Conservation (phyloP, 495 filamentous ascomycete genomes). For the Penicillium soppii region DNA sequence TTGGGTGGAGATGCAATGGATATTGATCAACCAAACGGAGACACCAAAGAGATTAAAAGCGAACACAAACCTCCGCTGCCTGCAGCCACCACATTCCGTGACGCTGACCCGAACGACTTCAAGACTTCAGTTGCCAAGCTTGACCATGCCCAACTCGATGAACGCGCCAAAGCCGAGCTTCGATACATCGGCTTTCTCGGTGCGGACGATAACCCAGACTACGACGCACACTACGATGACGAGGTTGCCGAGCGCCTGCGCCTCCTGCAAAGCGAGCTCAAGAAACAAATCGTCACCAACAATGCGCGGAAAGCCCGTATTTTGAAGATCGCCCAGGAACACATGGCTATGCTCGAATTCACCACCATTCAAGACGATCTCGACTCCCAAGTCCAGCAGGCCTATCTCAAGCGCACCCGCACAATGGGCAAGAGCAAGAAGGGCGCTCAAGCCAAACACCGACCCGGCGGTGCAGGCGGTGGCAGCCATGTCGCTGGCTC, state of each 20-base stretch:
- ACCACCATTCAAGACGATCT: constrained; percentile 95
- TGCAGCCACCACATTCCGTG: constrained; percentile 73
- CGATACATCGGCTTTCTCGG: constrained; percentile 90
- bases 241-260: constrained; percentile 89
- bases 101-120: constrained; percentile 60
- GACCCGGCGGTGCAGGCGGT: constrained; percentile 61
- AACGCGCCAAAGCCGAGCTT: constrained; percentile 86
- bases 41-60: constrained; percentile 43
- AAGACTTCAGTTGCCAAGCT: constrained; percentile 61
- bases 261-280: constrained; percentile 76
- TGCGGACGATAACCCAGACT: constrained; percentile 67
- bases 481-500: constrained; percentile 50
- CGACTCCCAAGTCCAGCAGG: constrained; percentile 90
- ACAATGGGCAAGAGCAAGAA: constrained; percentile 93
- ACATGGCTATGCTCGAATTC: constrained; percentile 94
- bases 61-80: constrained; percentile 55
- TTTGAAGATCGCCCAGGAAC: constrained; percentile 79
- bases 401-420: constrained; percentile 94
- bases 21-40: constrained; percentile 40
- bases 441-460: constrained; percentile 61
- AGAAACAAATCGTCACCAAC: constrained; percentile 78
- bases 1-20: constrained; percentile 58
- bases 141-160: constrained; percentile 82
- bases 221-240: constrained; percentile 88
- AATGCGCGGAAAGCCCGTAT: constrained; percentile 86